A percentile compares a stretch with the other conserved stretches of the same genome.
phyloP scores from a whole-genome alignment of 495 filamentous ascomycete genomes.

The Thermochaetoides thermophila region DNA sequence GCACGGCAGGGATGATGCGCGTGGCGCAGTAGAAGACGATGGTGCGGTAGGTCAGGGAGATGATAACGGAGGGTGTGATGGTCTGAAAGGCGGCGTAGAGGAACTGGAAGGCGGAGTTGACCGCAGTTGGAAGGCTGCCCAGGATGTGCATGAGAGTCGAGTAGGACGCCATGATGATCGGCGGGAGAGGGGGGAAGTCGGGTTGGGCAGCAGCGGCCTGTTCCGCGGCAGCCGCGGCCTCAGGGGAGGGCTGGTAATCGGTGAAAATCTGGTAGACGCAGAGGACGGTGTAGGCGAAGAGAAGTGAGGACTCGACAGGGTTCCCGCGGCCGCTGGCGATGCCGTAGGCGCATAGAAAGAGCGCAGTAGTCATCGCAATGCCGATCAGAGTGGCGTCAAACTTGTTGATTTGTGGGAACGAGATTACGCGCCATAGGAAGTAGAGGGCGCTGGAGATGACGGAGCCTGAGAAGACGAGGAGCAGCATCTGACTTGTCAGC shows the following conservation, averaged over 20 bases:
- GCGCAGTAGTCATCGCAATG: constrained; percentile 73
- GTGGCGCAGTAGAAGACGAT: constrained; percentile 90
- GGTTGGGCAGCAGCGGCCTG: constrained; percentile 38
- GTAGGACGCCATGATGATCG: constrained; percentile 98
- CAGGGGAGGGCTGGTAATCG: constrained; percentile 72
- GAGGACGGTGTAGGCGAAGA: constrained; percentile 92
- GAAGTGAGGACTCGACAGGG: constrained; percentile 83
- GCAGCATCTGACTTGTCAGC: constrained; percentile 52
- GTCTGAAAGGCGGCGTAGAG: constrained; percentile 79
- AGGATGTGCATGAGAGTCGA: constrained; percentile 77
- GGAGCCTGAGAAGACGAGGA: constrained; percentile 75
- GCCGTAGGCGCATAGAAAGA: constrained; percentile 86
- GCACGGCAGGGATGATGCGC: constrained; percentile 88
- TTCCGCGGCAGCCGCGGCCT: constrained; percentile 38
- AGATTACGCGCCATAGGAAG: constrained; percentile 88
- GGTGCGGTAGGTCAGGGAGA: constrained; percentile 81
- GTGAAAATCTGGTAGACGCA: constrained; percentile 99
- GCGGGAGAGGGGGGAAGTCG: constrained; percentile 86
- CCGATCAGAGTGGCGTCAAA: constrained; percentile 91
- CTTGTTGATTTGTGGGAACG: constrained; percentile 84
- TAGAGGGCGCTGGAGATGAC: constrained; percentile 89
- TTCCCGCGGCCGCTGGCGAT: constrained; percentile 91
- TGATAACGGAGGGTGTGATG: constrained; percentile 87
- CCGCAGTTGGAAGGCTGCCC: constrained; percentile 63
- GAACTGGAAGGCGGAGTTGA: constrained; percentile 74